Conservation (phyloP, 148 eudicot species). For the Rhododendron williamsianum region DNA sequence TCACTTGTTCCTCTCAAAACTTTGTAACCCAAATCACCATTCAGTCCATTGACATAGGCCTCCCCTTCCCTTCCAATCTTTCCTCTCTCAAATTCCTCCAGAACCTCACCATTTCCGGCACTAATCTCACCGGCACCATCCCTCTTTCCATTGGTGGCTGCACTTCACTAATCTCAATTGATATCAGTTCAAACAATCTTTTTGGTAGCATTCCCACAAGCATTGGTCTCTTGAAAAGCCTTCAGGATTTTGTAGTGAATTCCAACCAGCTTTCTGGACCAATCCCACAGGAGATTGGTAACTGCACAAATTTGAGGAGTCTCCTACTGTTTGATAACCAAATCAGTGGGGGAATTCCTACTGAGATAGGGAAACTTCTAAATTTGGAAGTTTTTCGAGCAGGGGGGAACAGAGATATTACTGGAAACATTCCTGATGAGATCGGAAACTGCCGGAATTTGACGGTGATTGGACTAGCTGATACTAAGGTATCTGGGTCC, state of each 20-base stretch:
- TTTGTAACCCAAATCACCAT: conserved; percentile 50
- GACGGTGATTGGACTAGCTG: conserved; percentile 72
- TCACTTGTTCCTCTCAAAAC: conserved; percentile 44
- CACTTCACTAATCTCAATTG: conserved; percentile 30
- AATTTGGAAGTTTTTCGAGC: conserved; percentile 49
- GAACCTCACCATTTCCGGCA: conserved; percentile 42
- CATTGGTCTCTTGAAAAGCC: conserved; percentile 51
- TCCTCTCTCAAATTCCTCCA: conserved; percentile 38
- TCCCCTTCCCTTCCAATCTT: conserved; percentile 57
- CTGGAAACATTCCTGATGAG: conserved; percentile 62
- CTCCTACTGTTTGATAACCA: conserved; percentile 59
- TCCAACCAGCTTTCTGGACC: conserved; percentile 70
- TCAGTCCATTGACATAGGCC: conserved; percentile 34
- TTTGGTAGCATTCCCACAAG: conserved; percentile 48
- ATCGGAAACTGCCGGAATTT: conserved; percentile 55
- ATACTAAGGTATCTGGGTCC: conserved; percentile 59
- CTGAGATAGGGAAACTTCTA: conserved; percentile 45
- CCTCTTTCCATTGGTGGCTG: conserved; percentile 47
- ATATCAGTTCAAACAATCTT: conserved; percentile 57
- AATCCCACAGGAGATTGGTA: conserved; percentile 62
- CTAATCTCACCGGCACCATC: conserved; percentile 72
- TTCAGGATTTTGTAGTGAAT: conserved; percentile 53
- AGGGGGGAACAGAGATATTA: conserved; percentile 70
- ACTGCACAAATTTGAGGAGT: conserved; percentile 45
- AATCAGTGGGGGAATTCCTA: conserved; percentile 55